phyloP scores from a whole-genome alignment of 257 asterid genomes.

The Perilla frutescens region DNA sequence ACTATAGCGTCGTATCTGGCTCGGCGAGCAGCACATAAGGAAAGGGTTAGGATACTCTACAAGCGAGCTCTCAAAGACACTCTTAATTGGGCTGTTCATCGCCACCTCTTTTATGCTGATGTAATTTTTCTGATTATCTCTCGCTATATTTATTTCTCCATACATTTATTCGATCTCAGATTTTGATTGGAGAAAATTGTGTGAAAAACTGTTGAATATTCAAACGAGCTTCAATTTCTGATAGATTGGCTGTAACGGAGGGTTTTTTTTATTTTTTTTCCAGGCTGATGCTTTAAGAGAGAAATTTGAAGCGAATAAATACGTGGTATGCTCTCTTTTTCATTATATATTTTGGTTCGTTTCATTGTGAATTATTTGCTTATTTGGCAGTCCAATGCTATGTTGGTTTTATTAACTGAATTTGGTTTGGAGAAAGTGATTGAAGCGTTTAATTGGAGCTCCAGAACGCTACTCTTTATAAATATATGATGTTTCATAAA shows the following conservation, averaged over 20 bases:
- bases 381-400: neutral
- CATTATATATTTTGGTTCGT: neutral
- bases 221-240: constrained; percentile 11
- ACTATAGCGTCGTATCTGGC: constrained; percentile 81
- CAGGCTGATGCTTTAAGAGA: constrained; percentile 91
- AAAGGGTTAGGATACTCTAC: constrained; percentile 93
- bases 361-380: neutral
- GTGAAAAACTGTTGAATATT: neutral
- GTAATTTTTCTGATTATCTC: constrained; percentile 45
- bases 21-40: constrained; percentile 96
- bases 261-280: neutral
- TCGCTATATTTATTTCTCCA: constrained; percentile 43
- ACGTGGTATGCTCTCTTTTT: constrained; percentile 61
- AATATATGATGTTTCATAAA: no score
- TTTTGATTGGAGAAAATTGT: neutral
- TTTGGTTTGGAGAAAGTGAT: constrained; percentile 2
- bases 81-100: constrained; percentile 99
- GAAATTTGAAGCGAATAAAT: constrained; percentile 73
- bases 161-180: constrained; percentile 41
- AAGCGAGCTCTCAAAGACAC: constrained; percentile 93
- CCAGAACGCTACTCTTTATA: neutral
- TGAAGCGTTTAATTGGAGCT: constrained; percentile 4
- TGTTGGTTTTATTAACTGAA: constrained; percentile 1
- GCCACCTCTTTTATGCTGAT: constrained; percentile 93
- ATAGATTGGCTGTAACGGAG: constrained; percentile 18